Percentiles rank a stretch among this genome's conserved stretches.
phyloP scores from a whole-genome alignment of 306 rosid genomes.

The Prunus padus region DNA sequence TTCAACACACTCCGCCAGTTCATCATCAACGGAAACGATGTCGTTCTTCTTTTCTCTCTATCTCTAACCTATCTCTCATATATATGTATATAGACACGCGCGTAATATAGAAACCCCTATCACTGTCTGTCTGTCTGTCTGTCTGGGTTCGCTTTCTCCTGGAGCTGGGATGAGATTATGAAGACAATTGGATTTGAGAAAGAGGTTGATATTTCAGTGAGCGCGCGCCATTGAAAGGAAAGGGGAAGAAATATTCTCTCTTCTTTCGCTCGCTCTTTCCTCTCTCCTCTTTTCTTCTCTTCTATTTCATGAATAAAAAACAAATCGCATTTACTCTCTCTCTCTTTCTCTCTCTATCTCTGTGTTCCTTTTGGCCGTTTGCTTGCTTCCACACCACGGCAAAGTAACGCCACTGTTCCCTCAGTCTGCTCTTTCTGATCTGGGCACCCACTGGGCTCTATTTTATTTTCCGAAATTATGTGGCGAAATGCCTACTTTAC shows the following conservation, averaged over 20 bases:
- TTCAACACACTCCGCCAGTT: slow-evolving; percentile 94
- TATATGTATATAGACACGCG: no score
- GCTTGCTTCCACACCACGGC: slow-evolving; percentile 32
- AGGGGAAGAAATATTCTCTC: neutral
- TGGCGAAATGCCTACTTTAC: neutral
- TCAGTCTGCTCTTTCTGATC: neutral
- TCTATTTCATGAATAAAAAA: slow-evolving; percentile 22
- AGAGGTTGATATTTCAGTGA: neutral
- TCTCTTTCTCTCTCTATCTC: neutral
- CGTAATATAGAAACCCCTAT: no score
- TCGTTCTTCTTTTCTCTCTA: neutral
- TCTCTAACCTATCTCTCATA: no score
- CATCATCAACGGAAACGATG: slow-evolving; percentile 35
- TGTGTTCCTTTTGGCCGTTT: neutral
- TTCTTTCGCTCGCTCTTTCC: no score
- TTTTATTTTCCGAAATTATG: neutral
- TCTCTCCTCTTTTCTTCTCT: neutral
- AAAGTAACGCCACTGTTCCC: neutral
- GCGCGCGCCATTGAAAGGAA: slow-evolving; percentile 10
- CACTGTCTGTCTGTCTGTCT: no score
- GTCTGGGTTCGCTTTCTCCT: no score
- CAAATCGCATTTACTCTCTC: slow-evolving; percentile 20
- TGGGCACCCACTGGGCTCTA: neutral
- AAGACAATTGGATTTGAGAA: neutral
- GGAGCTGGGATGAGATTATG: neutral